Conservation (phyloP, 495 filamentous ascomycete genomes). For the Extremus antarcticus region DNA sequence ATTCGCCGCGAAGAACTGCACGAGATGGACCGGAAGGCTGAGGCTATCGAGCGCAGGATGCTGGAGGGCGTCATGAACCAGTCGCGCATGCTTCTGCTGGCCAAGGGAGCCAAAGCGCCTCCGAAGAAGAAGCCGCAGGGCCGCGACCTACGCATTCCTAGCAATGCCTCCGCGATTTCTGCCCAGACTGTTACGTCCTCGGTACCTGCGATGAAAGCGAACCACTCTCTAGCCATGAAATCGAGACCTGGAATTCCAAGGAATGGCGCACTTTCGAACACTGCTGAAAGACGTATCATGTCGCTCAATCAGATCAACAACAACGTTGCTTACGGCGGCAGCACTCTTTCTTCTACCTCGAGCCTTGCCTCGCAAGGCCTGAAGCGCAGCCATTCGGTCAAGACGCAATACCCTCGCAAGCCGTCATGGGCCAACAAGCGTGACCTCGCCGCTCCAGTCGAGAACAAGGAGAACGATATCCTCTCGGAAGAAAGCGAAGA, state of each 20-base stretch:
- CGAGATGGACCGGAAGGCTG: slow-evolving; percentile 76
- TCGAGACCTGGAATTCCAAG: slow-evolving; percentile 31
- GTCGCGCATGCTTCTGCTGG: slow-evolving; percentile 71
- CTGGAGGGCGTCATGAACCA: slow-evolving; percentile 93
- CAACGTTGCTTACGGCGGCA: slow-evolving; percentile 54
- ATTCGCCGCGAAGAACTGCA: slow-evolving; percentile 84
- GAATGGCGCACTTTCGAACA: slow-evolving; percentile 27
- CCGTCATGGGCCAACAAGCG: slow-evolving; percentile 55
- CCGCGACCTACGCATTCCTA: slow-evolving; percentile 54
- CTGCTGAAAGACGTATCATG: slow-evolving; percentile 63
- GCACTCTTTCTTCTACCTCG: slow-evolving; percentile 35
- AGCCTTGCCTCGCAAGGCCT: slow-evolving; percentile 32
- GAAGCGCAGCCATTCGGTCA: slow-evolving; percentile 63
- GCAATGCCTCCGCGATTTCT: slow-evolving; percentile 35
- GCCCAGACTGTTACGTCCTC: slow-evolving; percentile 26
- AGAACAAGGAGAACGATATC: slow-evolving; percentile 53
- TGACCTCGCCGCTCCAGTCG: slow-evolving; percentile 27
- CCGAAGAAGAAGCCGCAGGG: slow-evolving; percentile 45
- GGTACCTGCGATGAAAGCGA: slow-evolving; percentile 26
- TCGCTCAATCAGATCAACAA: slow-evolving; percentile 79
- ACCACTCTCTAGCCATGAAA: slow-evolving; percentile 35
- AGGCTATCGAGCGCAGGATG: slow-evolving; percentile 80
- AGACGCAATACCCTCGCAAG: slow-evolving; percentile 55
- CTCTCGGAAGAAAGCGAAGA: slow-evolving; percentile 33
- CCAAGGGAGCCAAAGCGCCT: slow-evolving; percentile 34